These are phyloP conservation scores for Trichoderma gamsii DNA, from an alignment of 495 filamentous ascomycete genomes.

Conservation along the genomic window DNA sequence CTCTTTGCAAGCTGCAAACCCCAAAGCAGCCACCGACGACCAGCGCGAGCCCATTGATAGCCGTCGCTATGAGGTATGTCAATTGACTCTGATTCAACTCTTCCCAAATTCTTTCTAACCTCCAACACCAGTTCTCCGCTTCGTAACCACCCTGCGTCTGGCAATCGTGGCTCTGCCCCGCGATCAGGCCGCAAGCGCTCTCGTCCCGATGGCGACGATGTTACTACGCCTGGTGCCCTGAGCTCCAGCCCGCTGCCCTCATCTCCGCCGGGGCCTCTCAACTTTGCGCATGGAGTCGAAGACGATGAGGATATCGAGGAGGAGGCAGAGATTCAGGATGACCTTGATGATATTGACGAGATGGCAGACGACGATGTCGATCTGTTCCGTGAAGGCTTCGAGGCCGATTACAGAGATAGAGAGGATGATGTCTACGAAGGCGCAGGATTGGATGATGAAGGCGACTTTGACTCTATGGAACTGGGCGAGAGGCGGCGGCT, in stretches of 20 bases:
- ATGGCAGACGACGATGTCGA: conserved; percentile 96
- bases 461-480: conserved; percentile 62
- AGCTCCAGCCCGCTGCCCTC: conserved; percentile 49
- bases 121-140: conserved; percentile 63
- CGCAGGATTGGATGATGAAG: conserved; percentile 46
- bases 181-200: conserved; percentile 70
- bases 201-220: conserved; percentile 67
- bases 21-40: neutral
- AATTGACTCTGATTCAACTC: neutral
- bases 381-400: conserved; percentile 85
- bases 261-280: conserved; percentile 47
- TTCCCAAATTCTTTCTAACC: neutral
- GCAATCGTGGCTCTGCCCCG: conserved; percentile 65
- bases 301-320: conserved; percentile 72
- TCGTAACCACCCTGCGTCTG: conserved; percentile 74
- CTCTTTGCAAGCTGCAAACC: neutral
- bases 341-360: conserved; percentile 92
- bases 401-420: conserved; percentile 67
- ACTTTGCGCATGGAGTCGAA: conserved; percentile 43
- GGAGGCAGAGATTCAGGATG: conserved; percentile 65
- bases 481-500: conserved; percentile 83
- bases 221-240: conserved; percentile 58
- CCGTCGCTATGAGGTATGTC: conserved; percentile 36
- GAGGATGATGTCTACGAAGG: conserved; percentile 46
- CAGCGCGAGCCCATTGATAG: neutral